A percentile compares a stretch with the other conserved stretches of the same genome.
phyloP scores from a whole-genome alignment of 1,284 basidiomycete species.

The Boletellus dicymbophilus region DNA sequence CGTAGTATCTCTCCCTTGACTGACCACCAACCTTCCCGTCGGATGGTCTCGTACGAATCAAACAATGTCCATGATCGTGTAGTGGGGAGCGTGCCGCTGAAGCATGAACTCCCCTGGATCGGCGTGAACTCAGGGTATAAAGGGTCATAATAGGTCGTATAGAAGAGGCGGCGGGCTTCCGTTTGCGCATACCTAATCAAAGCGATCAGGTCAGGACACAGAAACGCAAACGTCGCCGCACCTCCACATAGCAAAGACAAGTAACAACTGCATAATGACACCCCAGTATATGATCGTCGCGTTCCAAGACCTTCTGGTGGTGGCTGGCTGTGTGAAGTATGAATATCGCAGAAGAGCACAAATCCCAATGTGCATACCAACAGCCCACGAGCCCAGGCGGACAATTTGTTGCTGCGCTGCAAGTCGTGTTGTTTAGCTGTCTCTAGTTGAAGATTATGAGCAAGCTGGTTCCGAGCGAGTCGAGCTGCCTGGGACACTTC shows the following conservation, averaged over 20 bases:
- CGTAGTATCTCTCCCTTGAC: conserved; percentile 25
- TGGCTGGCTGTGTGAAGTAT: conserved; percentile 16
- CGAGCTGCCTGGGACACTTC: conserved; percentile 55
- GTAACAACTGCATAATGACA: conserved; percentile 33
- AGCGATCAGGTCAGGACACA: conserved; percentile 3
- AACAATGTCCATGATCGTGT: conserved; percentile 30
- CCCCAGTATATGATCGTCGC: conserved; percentile 23
- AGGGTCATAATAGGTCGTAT: conserved; percentile 71
- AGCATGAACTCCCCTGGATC: conserved; percentile 21
- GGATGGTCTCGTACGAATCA: conserved; percentile 32
- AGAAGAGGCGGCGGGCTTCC: conserved; percentile 46
- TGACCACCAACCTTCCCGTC: conserved; percentile 29
- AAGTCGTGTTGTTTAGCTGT: conserved; percentile 17
- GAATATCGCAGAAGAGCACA: conserved; percentile 3
- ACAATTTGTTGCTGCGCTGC: conserved; percentile 11
- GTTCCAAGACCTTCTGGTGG: conserved; percentile 23
- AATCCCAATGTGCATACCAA: conserved; percentile 19
- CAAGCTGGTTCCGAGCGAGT: conserved; percentile 45
- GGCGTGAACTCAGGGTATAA: conserved; percentile 66
- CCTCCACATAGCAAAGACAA: conserved; percentile 40
- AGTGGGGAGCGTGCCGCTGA: conserved; percentile 20
- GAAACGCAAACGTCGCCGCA: conserved; percentile 10
- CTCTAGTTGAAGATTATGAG: conserved; percentile 42
- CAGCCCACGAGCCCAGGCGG: conserved; percentile 11
- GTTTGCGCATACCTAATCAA: conserved; percentile 38